Conservation (phyloP, 129 eudicot species). For the Lonicera japonica region DNA sequence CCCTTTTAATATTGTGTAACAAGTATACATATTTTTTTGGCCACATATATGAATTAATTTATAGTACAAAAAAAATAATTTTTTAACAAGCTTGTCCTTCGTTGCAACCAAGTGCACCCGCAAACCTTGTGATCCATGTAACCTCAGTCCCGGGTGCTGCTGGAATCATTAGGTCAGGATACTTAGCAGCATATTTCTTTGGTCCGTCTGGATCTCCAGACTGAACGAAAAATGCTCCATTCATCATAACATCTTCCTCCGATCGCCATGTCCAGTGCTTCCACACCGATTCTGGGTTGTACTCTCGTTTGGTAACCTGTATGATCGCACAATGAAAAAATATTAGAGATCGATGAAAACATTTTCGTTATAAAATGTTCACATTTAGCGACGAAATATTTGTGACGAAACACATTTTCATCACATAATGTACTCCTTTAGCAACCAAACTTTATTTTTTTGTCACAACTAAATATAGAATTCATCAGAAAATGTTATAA, state of each 20-base stretch:
- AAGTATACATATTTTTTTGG: no score
- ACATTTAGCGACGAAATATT: no score
- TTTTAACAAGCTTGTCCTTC: conserved; percentile 45
- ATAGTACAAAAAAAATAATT: no score
- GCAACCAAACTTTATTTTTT: no score
- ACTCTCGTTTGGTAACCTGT: conserved; percentile 62
- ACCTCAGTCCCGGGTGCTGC: conserved; percentile 41
- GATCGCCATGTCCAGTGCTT: conserved; percentile 80
- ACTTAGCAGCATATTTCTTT: conserved; percentile 4
- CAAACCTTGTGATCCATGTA: conserved; percentile 34
- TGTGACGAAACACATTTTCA: no score
- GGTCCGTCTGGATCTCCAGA: conserved; percentile 60
- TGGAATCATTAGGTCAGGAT: conserved; percentile 18
- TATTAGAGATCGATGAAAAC: no score
- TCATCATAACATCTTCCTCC: conserved; percentile 63
- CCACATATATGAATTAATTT: no score
- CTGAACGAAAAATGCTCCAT: conserved; percentile 63
- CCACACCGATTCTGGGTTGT: conserved; percentile 45
- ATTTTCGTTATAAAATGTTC: no score
- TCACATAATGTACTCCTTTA: no score
- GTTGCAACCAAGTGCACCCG: conserved; percentile 48
- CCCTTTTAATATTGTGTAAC: no score
- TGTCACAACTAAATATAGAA: no score
- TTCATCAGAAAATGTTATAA: no score
- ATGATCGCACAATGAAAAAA: not conserved